Conservation (phyloP, 1,139 yeast species). For the Geotrichum reessii region DNA sequence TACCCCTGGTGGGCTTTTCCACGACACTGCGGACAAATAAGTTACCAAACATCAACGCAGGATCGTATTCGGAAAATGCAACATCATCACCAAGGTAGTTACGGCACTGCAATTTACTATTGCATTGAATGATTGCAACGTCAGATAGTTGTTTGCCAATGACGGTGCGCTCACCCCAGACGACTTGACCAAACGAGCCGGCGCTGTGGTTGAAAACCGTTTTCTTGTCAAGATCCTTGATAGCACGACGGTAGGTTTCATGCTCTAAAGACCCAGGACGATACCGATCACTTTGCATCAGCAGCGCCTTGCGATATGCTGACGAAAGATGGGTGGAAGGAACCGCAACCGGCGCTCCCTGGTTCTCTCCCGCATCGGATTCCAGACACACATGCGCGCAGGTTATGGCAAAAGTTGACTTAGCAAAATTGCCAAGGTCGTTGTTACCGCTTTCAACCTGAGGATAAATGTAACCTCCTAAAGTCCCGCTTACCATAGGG, state of each 20-base stretch:
- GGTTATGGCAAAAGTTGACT: constrained; percentile 75
- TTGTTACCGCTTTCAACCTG: constrained; percentile 47
- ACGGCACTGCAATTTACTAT: constrained; percentile 49
- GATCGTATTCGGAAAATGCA: constrained; percentile 67
- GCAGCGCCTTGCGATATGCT: constrained; percentile 63
- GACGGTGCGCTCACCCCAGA: constrained; percentile 89
- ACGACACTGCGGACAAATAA: constrained; percentile 53
- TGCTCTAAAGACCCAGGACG: constrained; percentile 49
- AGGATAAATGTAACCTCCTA: constrained; percentile 86
- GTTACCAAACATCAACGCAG: constrained; percentile 75
- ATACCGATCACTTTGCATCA: constrained; percentile 57
- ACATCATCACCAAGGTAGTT: constrained; percentile 79
- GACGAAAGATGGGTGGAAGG: constrained; percentile 78
- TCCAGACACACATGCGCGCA: constrained; percentile 88
- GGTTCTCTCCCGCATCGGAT: constrained; percentile 28
- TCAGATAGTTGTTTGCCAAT: constrained; percentile 62
- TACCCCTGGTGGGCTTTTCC: constrained; percentile 47
- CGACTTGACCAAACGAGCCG: constrained; percentile 68
- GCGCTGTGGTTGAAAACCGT: not conserved
- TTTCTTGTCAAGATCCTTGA: constrained; percentile 45
- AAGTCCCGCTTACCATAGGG: constrained; percentile 71
- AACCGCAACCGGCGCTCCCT: constrained; percentile 44
- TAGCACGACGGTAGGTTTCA: constrained; percentile 59
- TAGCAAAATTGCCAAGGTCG: constrained; percentile 49
- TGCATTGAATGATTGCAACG: constrained; percentile 75